Evolutionary conservation across 2,329 filamentous ascomycete genomes (phyloP).

Genomic region (Fusarium sp.): DNA sequence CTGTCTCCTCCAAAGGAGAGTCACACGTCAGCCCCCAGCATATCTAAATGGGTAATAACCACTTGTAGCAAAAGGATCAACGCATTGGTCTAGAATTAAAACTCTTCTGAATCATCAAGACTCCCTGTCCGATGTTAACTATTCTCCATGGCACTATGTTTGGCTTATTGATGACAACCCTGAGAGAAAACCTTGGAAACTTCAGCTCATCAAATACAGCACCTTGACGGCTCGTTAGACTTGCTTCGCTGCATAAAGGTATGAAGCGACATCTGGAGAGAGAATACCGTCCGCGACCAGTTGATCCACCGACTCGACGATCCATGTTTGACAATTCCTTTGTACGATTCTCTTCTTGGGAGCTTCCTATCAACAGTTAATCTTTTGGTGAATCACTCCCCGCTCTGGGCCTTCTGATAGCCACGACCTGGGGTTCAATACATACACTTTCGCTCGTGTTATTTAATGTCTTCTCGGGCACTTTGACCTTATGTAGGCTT

Average conservation of each 20-base stretch:
- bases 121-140: fast-evolving
- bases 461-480: background rate
- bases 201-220: fast-evolving
- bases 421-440: fast-evolving
- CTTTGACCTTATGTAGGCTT: fast-evolving
- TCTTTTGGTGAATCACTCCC: fast-evolving
- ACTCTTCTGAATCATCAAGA: fast-evolving
- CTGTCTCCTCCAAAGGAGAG: background rate
- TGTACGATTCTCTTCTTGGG: background rate
- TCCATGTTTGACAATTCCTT: constrained; percentile 23
- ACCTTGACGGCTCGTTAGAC: fast-evolving
- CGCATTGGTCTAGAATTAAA: fast-evolving
- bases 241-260: background rate
- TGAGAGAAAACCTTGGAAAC: no score
- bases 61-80: background rate
- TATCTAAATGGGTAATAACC: fast-evolving
- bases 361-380: fast-evolving
- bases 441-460: fast-evolving
- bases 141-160: fast-evolving
- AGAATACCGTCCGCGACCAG: background rate
- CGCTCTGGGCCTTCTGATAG: no score
- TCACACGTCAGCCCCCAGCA: background rate
- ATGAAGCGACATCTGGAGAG: fast-evolving
- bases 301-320: constrained; percentile 3
- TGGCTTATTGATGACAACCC: fast-evolving